Evolutionary conservation across 331 rosid genomes (phyloP), one percentile per base, ranked within the genome.

Genomic region (Spiraea crenata): DNA sequence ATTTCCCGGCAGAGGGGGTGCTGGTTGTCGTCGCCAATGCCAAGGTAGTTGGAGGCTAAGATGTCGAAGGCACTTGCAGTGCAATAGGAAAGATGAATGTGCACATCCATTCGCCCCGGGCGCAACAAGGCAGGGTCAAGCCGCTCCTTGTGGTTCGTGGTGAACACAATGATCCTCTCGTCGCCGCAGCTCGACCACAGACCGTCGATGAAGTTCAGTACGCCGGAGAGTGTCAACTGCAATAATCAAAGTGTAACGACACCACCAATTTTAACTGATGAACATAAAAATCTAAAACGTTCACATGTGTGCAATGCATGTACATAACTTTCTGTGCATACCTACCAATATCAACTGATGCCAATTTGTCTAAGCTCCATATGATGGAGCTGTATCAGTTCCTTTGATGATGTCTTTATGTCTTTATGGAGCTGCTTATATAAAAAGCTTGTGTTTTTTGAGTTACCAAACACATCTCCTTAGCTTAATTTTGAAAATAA

Each of bases 91-190:
- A 86, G 55, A 82, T 83, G 38, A 47, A 85, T 86, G 75, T 86
- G 92, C 78, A 77, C 65, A 56, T 85, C 90, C 92, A 89, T 89
- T 12, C 96, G 78, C 41, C 92, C 90, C 0, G 90, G 85, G 0
- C 90, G 85, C 72, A 89, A 48, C 76, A 89, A 48, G 0, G 90
- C 92, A 0, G 83, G 77, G 14, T 89, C 92, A 3, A 89, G 65
- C 70, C 54, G 77, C 0, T 89, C 92, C 41, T 20, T 76, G 62
- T 87, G 88, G n/a, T 87, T 89, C 1, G 95, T 89, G 7, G 93
- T 88, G 45, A 88, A 83, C 8, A 85, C 61, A 31, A 88, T 59
- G 15, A 88, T 79, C 31, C 90, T 17, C 50, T 88, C 90, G 31
- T 83, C 90, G 39, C 87, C 88, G 16, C 82, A 58, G 51, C 87